Evolutionary conservation across 257 asterid genomes (phyloP).

Genomic region (Coffea eugenioides): DNA sequence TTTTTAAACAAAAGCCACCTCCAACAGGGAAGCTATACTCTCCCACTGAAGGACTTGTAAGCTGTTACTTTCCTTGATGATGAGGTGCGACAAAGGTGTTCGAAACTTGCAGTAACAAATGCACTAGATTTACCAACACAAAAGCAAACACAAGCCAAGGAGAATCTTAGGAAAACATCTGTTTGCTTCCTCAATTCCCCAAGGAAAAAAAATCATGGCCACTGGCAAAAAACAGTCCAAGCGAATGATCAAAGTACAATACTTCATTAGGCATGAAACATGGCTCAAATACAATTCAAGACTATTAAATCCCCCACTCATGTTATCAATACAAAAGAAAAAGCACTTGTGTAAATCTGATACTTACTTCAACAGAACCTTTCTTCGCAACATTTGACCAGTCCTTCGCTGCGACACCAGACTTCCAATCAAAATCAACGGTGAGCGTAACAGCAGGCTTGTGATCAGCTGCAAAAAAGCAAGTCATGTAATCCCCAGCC

Average conservation of each 20-base stretch:
- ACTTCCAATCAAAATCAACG: slow-evolving; percentile 86
- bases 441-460: slow-evolving; percentile 58
- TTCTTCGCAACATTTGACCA: slow-evolving; percentile 92
- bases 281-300: neutral
- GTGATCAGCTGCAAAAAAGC: slow-evolving; percentile 76
- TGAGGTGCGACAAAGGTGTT: neutral
- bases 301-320: neutral
- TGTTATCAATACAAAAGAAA: neutral
- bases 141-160: neutral
- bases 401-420: slow-evolving; percentile 93
- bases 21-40: neutral
- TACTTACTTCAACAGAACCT: slow-evolving; percentile 84
- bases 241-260: neutral
- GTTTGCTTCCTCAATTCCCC: neutral
- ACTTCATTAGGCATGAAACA: neutral
- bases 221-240: neutral
- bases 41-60: neutral
- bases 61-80: neutral
- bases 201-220: neutral
- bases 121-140: neutral
- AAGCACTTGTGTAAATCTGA: neutral
- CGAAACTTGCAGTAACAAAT: slow-evolving; percentile 4
- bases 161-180: neutral
- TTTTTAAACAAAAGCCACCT: neutral
- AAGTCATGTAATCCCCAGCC: slow-evolving; percentile 87